phyloP scores from a whole-genome alignment of 148 eudicot species.

The Rhododendron vialii region DNA sequence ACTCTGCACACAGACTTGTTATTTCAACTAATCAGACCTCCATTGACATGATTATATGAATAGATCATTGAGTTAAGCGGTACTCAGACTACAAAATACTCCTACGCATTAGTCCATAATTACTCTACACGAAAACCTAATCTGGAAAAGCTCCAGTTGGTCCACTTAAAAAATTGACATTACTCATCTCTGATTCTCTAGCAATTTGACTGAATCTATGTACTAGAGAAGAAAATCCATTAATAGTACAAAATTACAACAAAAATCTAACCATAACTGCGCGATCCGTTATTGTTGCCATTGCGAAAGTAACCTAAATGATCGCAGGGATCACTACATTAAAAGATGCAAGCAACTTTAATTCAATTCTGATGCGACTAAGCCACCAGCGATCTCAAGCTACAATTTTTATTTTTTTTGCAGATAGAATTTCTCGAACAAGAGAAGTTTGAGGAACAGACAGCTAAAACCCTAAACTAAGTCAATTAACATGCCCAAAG shows the following conservation, averaged over 20 bases:
- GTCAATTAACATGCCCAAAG: background rate
- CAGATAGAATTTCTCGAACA: background rate
- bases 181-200: background rate
- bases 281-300: background rate
- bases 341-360: background rate
- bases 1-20: background rate
- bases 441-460: background rate
- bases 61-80: background rate
- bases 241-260: background rate
- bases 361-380: background rate
- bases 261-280: background rate
- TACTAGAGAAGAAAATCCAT: background rate
- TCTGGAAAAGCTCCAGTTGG: background rate
- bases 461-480: slow-evolving; percentile 2
- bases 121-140: background rate
- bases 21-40: background rate
- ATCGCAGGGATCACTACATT: background rate
- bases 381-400: background rate
- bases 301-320: background rate
- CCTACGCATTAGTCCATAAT: background rate
- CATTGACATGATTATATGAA: background rate
- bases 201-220: background rate
- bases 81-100: background rate
- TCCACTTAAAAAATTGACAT: background rate
- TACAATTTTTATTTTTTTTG: background rate